These are phyloP conservation scores for Lepidopterella palustris DNA, from an alignment of 495 filamentous ascomycete species.

Conservation along the genomic window DNA sequence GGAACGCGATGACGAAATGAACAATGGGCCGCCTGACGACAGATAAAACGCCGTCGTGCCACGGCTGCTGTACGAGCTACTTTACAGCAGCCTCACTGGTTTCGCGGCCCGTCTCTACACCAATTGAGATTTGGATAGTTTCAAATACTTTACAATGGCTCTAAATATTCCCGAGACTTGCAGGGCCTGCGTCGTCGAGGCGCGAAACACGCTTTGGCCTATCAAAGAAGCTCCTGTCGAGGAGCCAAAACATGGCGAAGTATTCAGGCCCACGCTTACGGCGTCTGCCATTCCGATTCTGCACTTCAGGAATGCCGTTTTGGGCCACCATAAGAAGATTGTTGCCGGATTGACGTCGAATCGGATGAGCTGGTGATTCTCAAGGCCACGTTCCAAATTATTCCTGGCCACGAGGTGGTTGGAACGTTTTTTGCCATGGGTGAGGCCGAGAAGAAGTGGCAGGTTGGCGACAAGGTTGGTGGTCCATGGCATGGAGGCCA, in stretches of 20 bases:
- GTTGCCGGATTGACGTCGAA: not conserved
- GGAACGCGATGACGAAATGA: too few species aligned
- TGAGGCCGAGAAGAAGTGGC: slow-evolving; percentile 37
- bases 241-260: slow-evolving; percentile 32
- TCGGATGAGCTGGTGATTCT: not conserved
- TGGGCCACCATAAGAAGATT: slow-evolving; percentile 25
- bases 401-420: slow-evolving; percentile 39
- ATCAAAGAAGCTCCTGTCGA: slow-evolving; percentile 37
- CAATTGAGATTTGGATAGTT: not conserved
- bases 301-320: slow-evolving; percentile 30
- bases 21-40: too few species aligned
- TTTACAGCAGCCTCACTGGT: too few species aligned
- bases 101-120: too few species aligned
- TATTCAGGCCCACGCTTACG: slow-evolving; percentile 40
- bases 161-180: slow-evolving; percentile 35
- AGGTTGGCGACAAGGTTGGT: slow-evolving; percentile 38
- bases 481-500: slow-evolving; percentile 45
- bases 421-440: slow-evolving; percentile 36
- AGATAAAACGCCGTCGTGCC: too few species aligned
- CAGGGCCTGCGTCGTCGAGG: slow-evolving; percentile 37
- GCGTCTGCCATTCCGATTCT: slow-evolving; percentile 39
- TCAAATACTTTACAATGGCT: slow-evolving; percentile 14
- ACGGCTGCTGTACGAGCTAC: too few species aligned
- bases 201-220: slow-evolving; percentile 24
- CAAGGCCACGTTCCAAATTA: slow-evolving; percentile 24